phyloP scores from a whole-genome alignment of 345 rosid species.

The Brassica carinata region DNA sequence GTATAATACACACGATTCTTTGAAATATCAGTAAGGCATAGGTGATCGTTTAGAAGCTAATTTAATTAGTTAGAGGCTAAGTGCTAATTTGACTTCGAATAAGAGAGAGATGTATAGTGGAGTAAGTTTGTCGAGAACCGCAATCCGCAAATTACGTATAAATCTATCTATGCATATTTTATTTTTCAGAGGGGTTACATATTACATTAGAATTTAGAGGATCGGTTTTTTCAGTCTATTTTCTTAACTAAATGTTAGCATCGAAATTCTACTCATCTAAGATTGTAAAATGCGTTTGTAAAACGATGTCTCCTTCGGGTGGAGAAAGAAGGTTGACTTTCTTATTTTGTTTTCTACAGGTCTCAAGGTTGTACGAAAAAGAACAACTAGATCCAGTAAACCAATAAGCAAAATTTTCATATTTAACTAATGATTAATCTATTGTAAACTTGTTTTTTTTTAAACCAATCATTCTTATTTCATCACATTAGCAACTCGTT shows the following conservation, averaged over 20 bases:
- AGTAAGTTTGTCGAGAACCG: slow-evolving; percentile 25
- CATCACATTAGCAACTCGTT: not conserved
- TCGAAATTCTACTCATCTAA: too few species aligned
- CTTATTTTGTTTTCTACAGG: not conserved
- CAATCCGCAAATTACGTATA: slow-evolving; percentile 16
- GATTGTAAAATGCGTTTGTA: too few species aligned
- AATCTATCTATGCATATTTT: not conserved
- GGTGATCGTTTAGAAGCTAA: not conserved
- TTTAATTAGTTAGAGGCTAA: not conserved
- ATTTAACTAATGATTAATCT: too few species aligned
- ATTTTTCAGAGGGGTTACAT: not conserved
- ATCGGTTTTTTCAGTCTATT: too few species aligned
- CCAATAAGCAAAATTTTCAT: too few species aligned
- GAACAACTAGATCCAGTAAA: not conserved
- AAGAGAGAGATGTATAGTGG: slow-evolving; percentile 17
- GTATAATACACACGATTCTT: not conserved
- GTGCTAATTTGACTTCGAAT: slow-evolving; percentile 3
- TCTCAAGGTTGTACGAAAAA: not conserved
- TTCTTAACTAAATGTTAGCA: too few species aligned
- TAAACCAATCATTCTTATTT: not conserved
- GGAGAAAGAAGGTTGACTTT: too few species aligned
- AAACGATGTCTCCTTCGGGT: too few species aligned
- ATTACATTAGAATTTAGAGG: too few species aligned
- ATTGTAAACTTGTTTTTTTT: not conserved
- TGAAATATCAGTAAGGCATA: not conserved